Evolutionary conservation across 2,329 filamentous ascomycete genomes (phyloP).

Genomic region (Colletotrichum ledebouriae): DNA sequence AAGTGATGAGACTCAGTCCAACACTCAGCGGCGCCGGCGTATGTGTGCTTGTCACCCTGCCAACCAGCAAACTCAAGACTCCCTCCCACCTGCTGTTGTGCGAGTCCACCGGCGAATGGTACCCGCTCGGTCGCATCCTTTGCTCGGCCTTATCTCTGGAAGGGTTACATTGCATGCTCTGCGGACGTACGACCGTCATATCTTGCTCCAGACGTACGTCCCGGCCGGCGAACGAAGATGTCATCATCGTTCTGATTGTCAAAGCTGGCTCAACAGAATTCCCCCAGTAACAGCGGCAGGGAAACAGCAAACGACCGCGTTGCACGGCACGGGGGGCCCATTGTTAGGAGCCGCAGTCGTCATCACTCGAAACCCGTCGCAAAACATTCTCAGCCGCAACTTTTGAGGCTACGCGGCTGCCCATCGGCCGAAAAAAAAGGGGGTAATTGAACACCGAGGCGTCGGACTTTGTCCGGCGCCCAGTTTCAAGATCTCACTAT

Average conservation of each 20-base stretch:
- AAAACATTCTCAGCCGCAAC: slow-evolving; percentile 1
- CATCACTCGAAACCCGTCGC: not conserved
- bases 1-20: not conserved
- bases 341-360: not conserved
- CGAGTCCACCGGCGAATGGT: slow-evolving; percentile 1
- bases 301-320: not conserved
- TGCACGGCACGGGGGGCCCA: not conserved
- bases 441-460: not conserved
- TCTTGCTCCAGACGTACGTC: slow-evolving; percentile 3
- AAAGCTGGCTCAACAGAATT: no score
- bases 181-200: not conserved
- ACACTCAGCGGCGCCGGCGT: not conserved
- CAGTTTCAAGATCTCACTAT: not conserved
- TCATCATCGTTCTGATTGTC: not conserved
- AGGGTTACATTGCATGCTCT: not conserved
- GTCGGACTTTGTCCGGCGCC: not conserved
- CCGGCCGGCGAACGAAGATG: slow-evolving; percentile 2
- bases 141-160: not conserved
- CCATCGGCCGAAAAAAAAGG: not conserved
- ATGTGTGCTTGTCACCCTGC: not conserved
- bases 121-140: not conserved
- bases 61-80: slow-evolving; percentile 1
- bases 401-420: slow-evolving; percentile 1
- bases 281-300: no score
- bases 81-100: not conserved